These are phyloP conservation scores for Fusarium coffeatum DNA, from an alignment of 2,329 filamentous ascomycete species.

Conservation along the genomic window DNA sequence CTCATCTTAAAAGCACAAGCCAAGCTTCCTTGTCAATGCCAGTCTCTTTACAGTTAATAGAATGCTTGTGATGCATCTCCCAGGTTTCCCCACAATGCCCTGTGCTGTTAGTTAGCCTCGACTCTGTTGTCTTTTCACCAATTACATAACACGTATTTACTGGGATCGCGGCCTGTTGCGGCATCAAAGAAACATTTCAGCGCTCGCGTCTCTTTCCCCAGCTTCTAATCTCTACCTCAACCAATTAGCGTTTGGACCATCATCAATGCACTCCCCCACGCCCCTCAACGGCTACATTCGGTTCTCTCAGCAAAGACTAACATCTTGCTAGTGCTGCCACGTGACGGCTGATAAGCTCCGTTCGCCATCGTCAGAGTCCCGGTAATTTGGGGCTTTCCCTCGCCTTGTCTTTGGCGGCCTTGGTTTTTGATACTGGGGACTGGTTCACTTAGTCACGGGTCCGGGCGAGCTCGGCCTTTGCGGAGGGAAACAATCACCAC, in stretches of 20 bases:
- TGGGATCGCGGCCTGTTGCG: constrained; percentile 40
- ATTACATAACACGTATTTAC: constrained; percentile 37
- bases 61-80: constrained; percentile 31
- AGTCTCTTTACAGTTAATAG: constrained; percentile 22
- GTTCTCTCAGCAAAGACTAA: constrained; percentile 20
- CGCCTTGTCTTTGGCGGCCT: not conserved
- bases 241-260: constrained; percentile 23
- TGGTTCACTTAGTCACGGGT: constrained; percentile 22
- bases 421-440: not conserved
- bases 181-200: constrained; percentile 23
- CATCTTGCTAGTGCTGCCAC: constrained; percentile 25
- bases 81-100: constrained; percentile 36
- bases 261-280: constrained; percentile 6
- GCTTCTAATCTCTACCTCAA: constrained; percentile 24
- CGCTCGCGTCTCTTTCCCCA: constrained; percentile 11
- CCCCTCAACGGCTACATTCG: constrained; percentile 45
- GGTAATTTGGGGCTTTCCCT: constrained; percentile 21
- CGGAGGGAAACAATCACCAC: constrained; percentile 19
- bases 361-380: constrained; percentile 14
- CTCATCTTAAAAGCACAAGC: constrained; percentile 20
- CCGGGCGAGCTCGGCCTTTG: constrained; percentile 38
- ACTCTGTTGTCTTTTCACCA: constrained; percentile 8
- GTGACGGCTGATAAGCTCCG: constrained; percentile 47
- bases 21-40: constrained; percentile 1
- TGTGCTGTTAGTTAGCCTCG: constrained; percentile 17